Evolutionary conservation across 2,329 filamentous ascomycete species (phyloP).

Genomic region (Niveomyces coronatus): DNA sequence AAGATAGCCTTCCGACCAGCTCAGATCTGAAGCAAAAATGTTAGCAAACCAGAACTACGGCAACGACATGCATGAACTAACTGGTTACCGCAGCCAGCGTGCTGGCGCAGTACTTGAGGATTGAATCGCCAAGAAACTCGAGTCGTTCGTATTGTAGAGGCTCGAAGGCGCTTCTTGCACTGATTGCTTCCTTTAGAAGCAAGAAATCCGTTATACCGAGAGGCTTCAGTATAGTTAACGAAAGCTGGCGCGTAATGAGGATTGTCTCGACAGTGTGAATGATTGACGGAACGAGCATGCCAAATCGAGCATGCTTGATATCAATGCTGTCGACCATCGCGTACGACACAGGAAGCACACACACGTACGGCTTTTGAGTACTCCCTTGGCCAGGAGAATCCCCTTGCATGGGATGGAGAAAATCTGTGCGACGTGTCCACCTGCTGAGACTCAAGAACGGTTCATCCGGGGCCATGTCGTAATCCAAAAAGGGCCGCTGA

Average conservation of each 20-base stretch:
- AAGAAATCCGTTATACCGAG: slow-evolving; percentile 43
- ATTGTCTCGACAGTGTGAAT: slow-evolving; percentile 56
- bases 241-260: slow-evolving; percentile 52
- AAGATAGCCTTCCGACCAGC: slow-evolving; percentile 69
- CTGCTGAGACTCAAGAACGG: slow-evolving; percentile 38
- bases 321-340: slow-evolving; percentile 41
- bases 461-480: slow-evolving; percentile 31
- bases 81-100: slow-evolving; percentile 49
- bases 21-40: slow-evolving; percentile 35
- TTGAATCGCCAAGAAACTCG: slow-evolving; percentile 77
- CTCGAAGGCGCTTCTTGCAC: slow-evolving; percentile 49
- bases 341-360: slow-evolving; percentile 34
- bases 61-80: slow-evolving; percentile 22
- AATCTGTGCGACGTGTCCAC: slow-evolving; percentile 48
- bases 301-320: slow-evolving; percentile 35
- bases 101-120: slow-evolving; percentile 66
- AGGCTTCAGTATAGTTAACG: slow-evolving; percentile 19
- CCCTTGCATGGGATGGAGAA: slow-evolving; percentile 35
- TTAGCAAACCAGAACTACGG: slow-evolving; percentile 1
- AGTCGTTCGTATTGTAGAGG: slow-evolving; percentile 66
- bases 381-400: slow-evolving; percentile 11
- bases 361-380: slow-evolving; percentile 31
- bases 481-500: slow-evolving; percentile 24
- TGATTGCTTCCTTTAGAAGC: slow-evolving; percentile 60
- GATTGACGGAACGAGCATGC: slow-evolving; percentile 61